A percentile compares a stretch with the other conserved stretches of the same genome.
Conservation (phyloP, 2,329 filamentous ascomycete genomes). For the Zasmidium citrigriseum region DNA sequence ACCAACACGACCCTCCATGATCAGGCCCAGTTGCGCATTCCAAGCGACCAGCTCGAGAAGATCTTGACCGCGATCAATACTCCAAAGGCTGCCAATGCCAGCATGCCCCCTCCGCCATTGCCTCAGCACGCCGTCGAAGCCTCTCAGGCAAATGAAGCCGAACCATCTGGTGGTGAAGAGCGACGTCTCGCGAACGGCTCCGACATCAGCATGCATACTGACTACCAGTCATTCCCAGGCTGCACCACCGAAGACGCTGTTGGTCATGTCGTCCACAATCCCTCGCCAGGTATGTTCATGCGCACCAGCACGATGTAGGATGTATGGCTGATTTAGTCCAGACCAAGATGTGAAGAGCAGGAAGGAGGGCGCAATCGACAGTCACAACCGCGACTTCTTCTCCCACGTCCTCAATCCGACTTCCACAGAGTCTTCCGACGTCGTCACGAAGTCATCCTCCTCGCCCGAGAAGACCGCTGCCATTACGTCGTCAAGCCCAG, state of each 20-base stretch:
- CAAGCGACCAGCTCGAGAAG: conserved; percentile 32
- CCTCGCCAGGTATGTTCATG: conserved; percentile 10
- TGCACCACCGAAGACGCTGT: conserved; percentile 32
- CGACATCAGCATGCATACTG: conserved; percentile 38
- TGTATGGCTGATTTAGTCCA: conserved; percentile 6
- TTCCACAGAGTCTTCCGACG: conserved; percentile 6
- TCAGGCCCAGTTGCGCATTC: conserved; percentile 23
- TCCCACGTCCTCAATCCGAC: conserved; percentile 25
- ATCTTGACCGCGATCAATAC: conserved; percentile 27
- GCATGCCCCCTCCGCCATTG: conserved; percentile 31
- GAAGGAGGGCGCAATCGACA: conserved; percentile 28
- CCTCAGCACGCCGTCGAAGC: conserved; percentile 18
- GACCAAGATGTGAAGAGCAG: conserved; percentile 26
- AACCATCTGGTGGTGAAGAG: conserved; percentile 4
- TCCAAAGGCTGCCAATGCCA: neutral
- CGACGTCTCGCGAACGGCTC: conserved; percentile 25
- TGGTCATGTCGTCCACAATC: conserved; percentile 25
- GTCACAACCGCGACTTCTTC: conserved; percentile 28
- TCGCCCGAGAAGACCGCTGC: neutral
- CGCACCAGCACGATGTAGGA: too few species aligned
- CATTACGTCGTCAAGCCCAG: conserved; percentile 12
- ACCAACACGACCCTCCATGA: neutral
- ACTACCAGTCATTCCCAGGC: conserved; percentile 31
- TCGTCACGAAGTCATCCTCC: neutral
- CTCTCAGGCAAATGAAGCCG: conserved; percentile 7